phyloP scores from a whole-genome alignment of 441 rosid species.

The Arabidopsis lyrata region DNA sequence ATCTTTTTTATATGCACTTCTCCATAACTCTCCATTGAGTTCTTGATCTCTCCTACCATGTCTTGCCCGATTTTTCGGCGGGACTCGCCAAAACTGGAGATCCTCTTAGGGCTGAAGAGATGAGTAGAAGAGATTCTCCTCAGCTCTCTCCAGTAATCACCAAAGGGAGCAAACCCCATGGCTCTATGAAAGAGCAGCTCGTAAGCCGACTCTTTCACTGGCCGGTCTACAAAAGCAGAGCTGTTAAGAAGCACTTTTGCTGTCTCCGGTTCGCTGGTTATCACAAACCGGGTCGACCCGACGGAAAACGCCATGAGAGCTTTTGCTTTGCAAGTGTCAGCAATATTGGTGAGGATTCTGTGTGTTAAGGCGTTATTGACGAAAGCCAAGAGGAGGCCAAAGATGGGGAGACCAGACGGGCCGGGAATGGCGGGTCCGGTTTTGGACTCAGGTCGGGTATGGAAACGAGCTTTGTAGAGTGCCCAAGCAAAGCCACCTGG shows the following conservation, averaged over 20 bases:
- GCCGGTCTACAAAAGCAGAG: constrained; percentile 76
- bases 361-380: constrained; percentile 57
- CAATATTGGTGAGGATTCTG: constrained; percentile 53
- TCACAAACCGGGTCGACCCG: constrained; percentile 71
- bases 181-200: constrained; percentile 79
- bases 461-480: constrained; percentile 49
- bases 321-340: constrained; percentile 49
- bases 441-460: constrained; percentile 17
- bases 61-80: constrained; percentile 21
- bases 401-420: constrained; percentile 64
- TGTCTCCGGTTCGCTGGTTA: constrained; percentile 67
- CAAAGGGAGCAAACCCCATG: constrained; percentile 86
- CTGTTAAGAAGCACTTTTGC: constrained; percentile 73
- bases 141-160: constrained; percentile 81
- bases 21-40: constrained; percentile 44
- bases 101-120: constrained; percentile 46
- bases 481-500: constrained; percentile 80
- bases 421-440: constrained; percentile 59
- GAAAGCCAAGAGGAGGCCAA: constrained; percentile 59
- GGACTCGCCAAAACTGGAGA: constrained; percentile 27
- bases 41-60: constrained; percentile 48
- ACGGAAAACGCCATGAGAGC: constrained; percentile 77
- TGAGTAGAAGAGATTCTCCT: constrained; percentile 55
- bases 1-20: constrained; percentile 53
- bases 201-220: constrained; percentile 82